A percentile compares a stretch with the other conserved stretches of the same genome.
phyloP scores from a whole-genome alignment of 805 yeast genomes.

The Scheffersomyces spartinae region DNA sequence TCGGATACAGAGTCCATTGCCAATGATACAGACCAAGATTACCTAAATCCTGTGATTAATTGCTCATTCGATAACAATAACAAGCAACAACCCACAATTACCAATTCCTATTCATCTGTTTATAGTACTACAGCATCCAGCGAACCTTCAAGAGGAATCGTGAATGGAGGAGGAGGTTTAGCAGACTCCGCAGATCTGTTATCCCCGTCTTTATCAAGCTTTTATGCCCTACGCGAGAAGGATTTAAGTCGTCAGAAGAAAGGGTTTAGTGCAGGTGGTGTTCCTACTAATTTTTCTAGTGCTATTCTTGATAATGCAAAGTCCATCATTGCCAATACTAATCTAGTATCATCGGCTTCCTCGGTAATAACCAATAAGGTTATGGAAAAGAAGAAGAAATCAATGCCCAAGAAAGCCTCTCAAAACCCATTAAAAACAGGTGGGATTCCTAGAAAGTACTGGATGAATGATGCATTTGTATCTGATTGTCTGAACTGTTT shows the following conservation, averaged over 20 bases:
- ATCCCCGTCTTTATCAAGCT: no score
- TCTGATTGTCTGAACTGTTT: conserved; percentile 80
- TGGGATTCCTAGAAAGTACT: conserved; percentile 65
- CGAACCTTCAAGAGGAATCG: no score
- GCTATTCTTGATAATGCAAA: conserved; percentile 28
- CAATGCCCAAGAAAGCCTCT: conserved; percentile 17
- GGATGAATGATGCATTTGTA: conserved; percentile 95
- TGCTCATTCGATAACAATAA: no score
- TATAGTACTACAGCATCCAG: no score
- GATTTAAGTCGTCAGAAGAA: no score
- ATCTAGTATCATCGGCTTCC: conserved; percentile 20
- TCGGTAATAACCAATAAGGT: conserved; percentile 11
- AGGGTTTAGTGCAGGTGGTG: no score
- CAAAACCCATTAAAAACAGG: conserved; percentile 34
- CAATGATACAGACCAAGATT: conserved; percentile 3
- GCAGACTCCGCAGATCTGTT: no score
- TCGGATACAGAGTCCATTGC: conserved; percentile 26
- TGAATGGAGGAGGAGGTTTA: no score
- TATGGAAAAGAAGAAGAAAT: conserved; percentile 12
- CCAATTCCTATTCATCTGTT: not conserved
- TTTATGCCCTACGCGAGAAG: no score
- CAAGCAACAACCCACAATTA: no score
- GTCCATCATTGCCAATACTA: conserved; percentile 17
- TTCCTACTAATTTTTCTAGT: conserved; percentile 12
- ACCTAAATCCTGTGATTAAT: no score